Percentiles rank a stretch among this genome's conserved stretches.
Evolutionary conservation across 345 rosid species (phyloP).

Genomic region (Aquilaria malaccensis): DNA sequence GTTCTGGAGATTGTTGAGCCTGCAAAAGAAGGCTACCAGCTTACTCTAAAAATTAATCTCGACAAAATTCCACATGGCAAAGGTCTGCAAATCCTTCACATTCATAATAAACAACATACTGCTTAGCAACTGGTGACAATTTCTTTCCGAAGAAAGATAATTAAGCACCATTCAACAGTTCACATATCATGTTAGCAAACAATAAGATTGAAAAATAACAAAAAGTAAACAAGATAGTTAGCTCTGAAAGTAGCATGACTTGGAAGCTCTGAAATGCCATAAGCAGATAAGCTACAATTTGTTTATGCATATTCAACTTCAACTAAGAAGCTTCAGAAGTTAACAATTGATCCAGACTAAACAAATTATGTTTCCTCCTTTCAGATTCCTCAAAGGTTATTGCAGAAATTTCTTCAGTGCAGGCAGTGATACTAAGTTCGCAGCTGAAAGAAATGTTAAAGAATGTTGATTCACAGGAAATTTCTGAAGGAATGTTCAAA

Average conservation of each 20-base stretch:
- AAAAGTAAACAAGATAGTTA: no score
- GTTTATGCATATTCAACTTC: no score
- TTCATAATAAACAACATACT: background rate
- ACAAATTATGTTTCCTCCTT: conserved; percentile 12
- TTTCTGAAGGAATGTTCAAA: conserved; percentile 34
- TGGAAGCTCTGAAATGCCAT: no score
- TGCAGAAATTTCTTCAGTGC: conserved; percentile 52
- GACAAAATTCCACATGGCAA: conserved; percentile 50
- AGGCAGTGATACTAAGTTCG: conserved; percentile 58
- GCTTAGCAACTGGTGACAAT: no score
- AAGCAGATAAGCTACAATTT: no score
- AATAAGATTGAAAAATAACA: no score
- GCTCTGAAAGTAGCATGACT: no score
- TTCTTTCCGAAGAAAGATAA: no score
- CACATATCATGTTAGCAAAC: no score
- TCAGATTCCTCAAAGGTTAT: conserved; percentile 63
- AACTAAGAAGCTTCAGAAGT: no score
- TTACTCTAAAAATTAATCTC: conserved; percentile 59
- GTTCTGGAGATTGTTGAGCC: conserved; percentile 72
- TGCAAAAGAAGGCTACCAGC: conserved; percentile 71
- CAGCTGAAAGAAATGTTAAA: conserved; percentile 73
- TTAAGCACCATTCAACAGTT: no score
- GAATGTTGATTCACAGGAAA: conserved; percentile 33
- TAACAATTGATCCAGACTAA: background rate
- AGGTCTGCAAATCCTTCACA: conserved; percentile 33